These are phyloP conservation scores for Candida yuanshanica DNA, from an alignment of 805 yeast genomes.

Conservation along the genomic window DNA sequence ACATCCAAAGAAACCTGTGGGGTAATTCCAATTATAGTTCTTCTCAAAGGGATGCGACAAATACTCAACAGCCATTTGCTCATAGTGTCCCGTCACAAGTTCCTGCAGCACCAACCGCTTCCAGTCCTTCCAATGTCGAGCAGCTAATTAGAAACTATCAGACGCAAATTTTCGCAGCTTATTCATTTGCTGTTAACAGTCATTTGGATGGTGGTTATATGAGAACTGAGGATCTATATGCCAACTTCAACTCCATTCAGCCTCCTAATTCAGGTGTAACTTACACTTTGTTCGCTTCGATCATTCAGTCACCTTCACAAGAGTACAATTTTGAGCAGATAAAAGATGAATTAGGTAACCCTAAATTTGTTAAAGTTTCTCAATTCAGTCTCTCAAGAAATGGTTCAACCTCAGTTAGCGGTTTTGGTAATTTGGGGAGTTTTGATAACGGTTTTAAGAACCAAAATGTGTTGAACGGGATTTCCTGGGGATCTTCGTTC, in stretches of 20 bases:
- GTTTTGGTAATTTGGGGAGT: not conserved
- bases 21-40: not conserved
- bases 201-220: conserved; percentile 9
- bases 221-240: conserved; percentile 4
- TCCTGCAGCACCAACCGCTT: not conserved
- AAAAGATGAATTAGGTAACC: conserved; percentile 9
- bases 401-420: not conserved
- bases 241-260: conserved; percentile 1
- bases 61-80: not conserved
- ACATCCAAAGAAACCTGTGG: not conserved
- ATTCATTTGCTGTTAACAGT: conserved; percentile 2
- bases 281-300: conserved; percentile 8
- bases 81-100: not conserved
- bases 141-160: conserved; percentile 8
- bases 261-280: conserved; percentile 1
- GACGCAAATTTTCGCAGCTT: conserved; percentile 8
- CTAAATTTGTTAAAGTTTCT: conserved; percentile 12
- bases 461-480: not conserved
- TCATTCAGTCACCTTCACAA: conserved; percentile 10
- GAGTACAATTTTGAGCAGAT: conserved; percentile 9
- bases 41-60: no score
- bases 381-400: not conserved
- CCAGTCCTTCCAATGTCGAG: not conserved
- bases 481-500: conserved; percentile 1
- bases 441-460: not conserved